A percentile compares a stretch with the other conserved stretches of the same genome.
These are phyloP conservation scores for Syzygium jambos DNA, from an alignment of 345 rosid genomes.

Conservation along the genomic window DNA sequence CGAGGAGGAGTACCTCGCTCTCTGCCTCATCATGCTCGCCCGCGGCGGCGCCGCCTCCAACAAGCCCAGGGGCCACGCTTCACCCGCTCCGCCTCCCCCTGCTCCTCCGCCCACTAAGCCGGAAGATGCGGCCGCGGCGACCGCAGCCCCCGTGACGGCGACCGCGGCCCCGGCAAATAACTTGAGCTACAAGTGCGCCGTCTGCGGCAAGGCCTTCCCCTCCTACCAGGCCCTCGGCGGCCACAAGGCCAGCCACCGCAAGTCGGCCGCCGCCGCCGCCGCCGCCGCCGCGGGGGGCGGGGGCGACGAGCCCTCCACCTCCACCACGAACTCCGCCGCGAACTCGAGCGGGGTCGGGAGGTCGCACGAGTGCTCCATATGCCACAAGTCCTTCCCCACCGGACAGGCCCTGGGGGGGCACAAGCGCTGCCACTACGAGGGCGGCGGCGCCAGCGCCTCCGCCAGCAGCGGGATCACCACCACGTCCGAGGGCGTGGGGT, in stretches of 20 bases:
- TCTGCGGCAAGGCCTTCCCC: conserved; percentile 13
- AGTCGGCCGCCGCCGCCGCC: not conserved
- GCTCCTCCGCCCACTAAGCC: not conserved
- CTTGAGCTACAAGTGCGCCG: conserved; percentile 9
- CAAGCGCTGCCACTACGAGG: conserved; percentile 42
- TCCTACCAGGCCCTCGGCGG: conserved; percentile 21
- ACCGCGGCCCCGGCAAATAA: not conserved
- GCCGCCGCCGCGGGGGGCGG: not conserved
- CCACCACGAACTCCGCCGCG: conserved; percentile 14
- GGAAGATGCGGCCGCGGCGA: not conserved
- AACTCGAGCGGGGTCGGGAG: conserved; percentile 19
- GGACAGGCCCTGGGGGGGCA: conserved; percentile 52
- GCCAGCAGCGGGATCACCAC: conserved; percentile 1
- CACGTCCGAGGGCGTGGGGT: conserved; percentile 7
- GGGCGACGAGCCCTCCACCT: not conserved
- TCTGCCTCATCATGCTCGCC: conserved; percentile 46
- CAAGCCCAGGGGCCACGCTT: not conserved
- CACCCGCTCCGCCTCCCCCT: not conserved
- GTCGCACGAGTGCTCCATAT: conserved; percentile 44
- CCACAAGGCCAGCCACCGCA: conserved; percentile 22
- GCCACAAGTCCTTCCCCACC: conserved; percentile 41
- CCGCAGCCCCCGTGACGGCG: not conserved
- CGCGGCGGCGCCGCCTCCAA: conserved; percentile 8
- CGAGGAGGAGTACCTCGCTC: conserved; percentile 41
- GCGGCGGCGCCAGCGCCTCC: conserved; percentile 1